A percentile compares a stretch with the other conserved stretches of the same genome.
phyloP scores from a whole-genome alignment of 441 rosid species.

The Mallotus repandus region DNA sequence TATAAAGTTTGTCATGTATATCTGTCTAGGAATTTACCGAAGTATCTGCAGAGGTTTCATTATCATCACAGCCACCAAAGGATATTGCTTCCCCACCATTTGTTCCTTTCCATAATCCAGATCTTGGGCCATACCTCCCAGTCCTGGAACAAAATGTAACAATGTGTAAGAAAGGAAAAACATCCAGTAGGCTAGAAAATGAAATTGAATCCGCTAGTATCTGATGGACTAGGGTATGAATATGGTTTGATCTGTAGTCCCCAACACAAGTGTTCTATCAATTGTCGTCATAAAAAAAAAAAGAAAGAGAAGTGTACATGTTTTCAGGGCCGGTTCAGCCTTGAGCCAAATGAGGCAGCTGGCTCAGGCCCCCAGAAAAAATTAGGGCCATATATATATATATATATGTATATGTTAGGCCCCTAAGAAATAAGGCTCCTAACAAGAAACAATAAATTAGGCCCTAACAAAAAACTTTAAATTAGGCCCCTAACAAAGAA shows the following conservation, averaged over 20 bases:
- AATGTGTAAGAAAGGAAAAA: conserved; percentile 4
- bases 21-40: conserved; percentile 46
- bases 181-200: neutral
- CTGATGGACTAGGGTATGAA: conserved; percentile 24
- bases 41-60: conserved; percentile 87
- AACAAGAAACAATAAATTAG: too few relatives aligned
- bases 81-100: conserved; percentile 73
- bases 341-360: too few relatives aligned
- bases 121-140: conserved; percentile 63
- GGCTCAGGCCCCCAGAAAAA: too few relatives aligned
- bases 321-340: too few relatives aligned
- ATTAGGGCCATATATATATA: too few relatives aligned
- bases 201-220: neutral
- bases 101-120: conserved; percentile 85
- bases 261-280: too few relatives aligned
- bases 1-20: neutral
- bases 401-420: too few relatives aligned
- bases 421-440: too few relatives aligned
- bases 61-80: conserved; percentile 83
- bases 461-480: too few relatives aligned
- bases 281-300: too few relatives aligned
- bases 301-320: too few relatives aligned
- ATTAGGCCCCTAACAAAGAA: too few relatives aligned
- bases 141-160: conserved; percentile 35
- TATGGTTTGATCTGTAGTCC: neutral